Conservation (phyloP, 2,329 filamentous ascomycete genomes). For the Uncinocarpus reesii region DNA sequence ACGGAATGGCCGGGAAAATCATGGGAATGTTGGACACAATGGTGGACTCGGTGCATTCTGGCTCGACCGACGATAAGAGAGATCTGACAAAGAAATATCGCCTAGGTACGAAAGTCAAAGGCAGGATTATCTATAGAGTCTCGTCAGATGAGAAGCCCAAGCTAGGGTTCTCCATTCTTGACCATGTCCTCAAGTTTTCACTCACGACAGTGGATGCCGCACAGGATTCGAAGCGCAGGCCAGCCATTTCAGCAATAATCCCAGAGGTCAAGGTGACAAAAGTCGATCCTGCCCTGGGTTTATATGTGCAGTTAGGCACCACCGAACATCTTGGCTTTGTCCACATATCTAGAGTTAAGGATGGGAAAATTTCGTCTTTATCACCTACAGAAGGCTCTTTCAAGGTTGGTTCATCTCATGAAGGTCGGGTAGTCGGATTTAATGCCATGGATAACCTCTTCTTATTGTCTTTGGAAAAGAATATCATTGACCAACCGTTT, state of each 20-base stretch:
- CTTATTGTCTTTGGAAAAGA: conserved; percentile 72
- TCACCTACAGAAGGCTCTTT: conserved; percentile 67
- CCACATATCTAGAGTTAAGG: conserved; percentile 85
- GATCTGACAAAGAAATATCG: conserved; percentile 71
- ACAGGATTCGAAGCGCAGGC: conserved; percentile 38
- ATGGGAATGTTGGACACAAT: conserved; percentile 87
- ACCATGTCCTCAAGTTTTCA: conserved; percentile 64
- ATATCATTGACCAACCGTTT: conserved; percentile 74
- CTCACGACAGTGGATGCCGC: conserved; percentile 22
- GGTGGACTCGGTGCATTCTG: conserved; percentile 82
- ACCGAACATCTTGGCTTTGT: conserved; percentile 66
- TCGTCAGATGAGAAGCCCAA: conserved; percentile 69
- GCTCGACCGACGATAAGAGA: conserved; percentile 56
- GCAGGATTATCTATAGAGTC: conserved; percentile 78
- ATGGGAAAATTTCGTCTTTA: conserved; percentile 76
- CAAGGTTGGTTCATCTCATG: conserved; percentile 66
- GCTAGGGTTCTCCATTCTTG: conserved; percentile 74
- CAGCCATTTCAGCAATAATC: conserved; percentile 55
- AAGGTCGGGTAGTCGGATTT: conserved; percentile 73
- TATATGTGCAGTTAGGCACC: conserved; percentile 65
- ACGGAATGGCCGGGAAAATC: conserved; percentile 78
- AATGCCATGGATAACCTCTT: conserved; percentile 79
- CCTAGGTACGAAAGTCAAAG: conserved; percentile 72
- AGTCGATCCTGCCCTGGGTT: conserved; percentile 67
- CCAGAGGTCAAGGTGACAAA: conserved; percentile 68